Percentiles rank a stretch among this genome's conserved stretches.
Evolutionary conservation across 805 yeast genomes (phyloP).

Genomic region (Metschnikowia sp.): DNA sequence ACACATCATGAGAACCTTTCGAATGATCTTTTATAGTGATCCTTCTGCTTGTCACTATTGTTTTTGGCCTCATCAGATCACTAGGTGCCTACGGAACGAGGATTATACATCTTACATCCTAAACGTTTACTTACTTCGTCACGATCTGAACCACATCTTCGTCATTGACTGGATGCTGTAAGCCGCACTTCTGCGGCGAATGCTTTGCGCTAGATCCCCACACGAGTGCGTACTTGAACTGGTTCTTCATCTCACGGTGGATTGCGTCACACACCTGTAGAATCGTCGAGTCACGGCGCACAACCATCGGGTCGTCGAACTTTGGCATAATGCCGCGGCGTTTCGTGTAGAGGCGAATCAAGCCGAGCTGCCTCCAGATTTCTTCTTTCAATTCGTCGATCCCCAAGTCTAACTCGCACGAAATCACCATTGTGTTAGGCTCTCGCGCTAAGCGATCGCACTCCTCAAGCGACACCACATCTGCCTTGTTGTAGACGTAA

Average conservation of each 20-base stretch:
- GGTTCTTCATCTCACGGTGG: constrained; percentile 87
- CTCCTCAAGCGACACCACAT: constrained; percentile 92
- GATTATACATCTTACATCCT: too few relatives aligned
- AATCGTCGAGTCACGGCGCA: constrained; percentile 71
- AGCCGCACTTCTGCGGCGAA: constrained; percentile 95
- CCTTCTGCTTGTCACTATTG: too few relatives aligned
- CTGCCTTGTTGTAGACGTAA: constrained; percentile 92
- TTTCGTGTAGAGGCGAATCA: constrained; percentile 83
- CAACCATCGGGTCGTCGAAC: constrained; percentile 87
- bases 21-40: too few relatives aligned
- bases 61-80: too few relatives aligned
- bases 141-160: constrained; percentile 93
- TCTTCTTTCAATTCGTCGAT: constrained; percentile 85
- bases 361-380: constrained; percentile 83
- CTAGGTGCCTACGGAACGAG: too few relatives aligned
- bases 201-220: constrained; percentile 97
- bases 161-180: constrained; percentile 77
- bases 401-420: constrained; percentile 86
- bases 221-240: constrained; percentile 89
- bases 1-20: too few relatives aligned
- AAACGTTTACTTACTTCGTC: constrained; percentile 51
- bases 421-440: constrained; percentile 91
- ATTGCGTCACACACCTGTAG: constrained; percentile 88
- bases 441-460: constrained; percentile 88
- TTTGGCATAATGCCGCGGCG: constrained; percentile 79